Conservation (phyloP, 495 filamentous ascomycete species). For the Podospora appendiculata region DNA sequence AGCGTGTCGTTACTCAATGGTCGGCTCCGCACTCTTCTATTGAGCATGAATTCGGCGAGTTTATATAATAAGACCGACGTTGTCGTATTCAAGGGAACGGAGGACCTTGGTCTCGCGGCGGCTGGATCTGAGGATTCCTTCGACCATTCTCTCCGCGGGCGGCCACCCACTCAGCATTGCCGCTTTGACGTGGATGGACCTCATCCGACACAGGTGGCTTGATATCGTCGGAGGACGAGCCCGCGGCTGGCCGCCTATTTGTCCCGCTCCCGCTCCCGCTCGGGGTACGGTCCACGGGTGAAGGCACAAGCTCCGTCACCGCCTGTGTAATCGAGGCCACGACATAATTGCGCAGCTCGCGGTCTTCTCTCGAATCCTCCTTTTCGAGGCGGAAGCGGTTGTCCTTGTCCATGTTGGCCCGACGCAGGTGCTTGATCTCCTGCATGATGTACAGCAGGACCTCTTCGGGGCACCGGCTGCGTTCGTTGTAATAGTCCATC, state of each 20-base stretch:
- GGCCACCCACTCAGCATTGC: conserved; percentile 56
- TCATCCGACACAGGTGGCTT: conserved; percentile 43
- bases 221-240: conserved; percentile 29
- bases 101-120: conserved; percentile 24
- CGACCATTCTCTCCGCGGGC: conserved; percentile 48
- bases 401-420: conserved; percentile 70
- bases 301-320: conserved; percentile 38
- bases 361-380: conserved; percentile 82
- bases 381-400: conserved; percentile 74
- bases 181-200: conserved; percentile 50
- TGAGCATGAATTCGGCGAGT: neutral
- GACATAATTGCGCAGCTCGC: conserved; percentile 69
- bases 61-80: neutral
- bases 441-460: conserved; percentile 81
- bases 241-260: neutral
- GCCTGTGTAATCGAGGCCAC: conserved; percentile 61
- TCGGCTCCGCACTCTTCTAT: neutral
- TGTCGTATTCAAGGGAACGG: conserved; percentile 14
- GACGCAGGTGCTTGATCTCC: conserved; percentile 78
- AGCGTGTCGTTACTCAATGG: neutral
- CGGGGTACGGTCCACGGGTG: conserved; percentile 11
- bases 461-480: conserved; percentile 73
- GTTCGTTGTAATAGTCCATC: conserved; percentile 59
- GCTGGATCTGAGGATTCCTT: conserved; percentile 28
- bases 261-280: conserved; percentile 7